Percentiles rank a stretch among this genome's conserved stretches.
phyloP scores from a whole-genome alignment of 176 grass and related monocot genomes.

The Juncus effusus region DNA sequence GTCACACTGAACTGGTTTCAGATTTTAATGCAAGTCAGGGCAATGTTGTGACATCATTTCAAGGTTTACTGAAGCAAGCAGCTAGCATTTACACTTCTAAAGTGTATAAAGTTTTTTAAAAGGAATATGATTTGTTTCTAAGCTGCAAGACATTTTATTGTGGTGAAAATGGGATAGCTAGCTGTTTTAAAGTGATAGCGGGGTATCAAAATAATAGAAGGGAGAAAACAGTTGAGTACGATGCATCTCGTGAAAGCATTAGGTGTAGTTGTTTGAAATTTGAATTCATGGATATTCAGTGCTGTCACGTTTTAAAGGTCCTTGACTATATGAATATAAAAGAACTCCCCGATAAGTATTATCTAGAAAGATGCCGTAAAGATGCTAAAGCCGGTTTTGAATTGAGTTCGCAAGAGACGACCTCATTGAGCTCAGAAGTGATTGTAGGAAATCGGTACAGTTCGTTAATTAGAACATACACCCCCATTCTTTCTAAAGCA shows the following conservation, averaged over 20 bases:
- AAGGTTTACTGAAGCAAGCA: background rate
- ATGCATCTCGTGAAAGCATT: too few species aligned
- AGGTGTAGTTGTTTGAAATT: background rate
- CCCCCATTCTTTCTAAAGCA: too few species aligned
- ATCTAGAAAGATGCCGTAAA: constrained; percentile 70
- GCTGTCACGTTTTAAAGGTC: constrained; percentile 82
- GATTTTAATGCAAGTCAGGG: background rate
- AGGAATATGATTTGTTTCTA: background rate
- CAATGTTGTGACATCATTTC: background rate
- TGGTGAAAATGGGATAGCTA: too few species aligned
- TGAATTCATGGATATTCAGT: constrained; percentile 78
- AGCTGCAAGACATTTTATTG: too few species aligned
- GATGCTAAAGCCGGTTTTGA: constrained; percentile 36
- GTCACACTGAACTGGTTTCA: too few species aligned
- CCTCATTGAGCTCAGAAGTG: too few species aligned
- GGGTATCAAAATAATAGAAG: too few species aligned
- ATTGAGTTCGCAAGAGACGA: too few species aligned
- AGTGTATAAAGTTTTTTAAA: background rate
- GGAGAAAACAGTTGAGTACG: too few species aligned
- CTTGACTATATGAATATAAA: constrained; percentile 96
- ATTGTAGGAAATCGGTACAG: too few species aligned
- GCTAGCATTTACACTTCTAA: background rate
- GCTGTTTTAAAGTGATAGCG: too few species aligned
- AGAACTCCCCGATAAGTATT: constrained; percentile 71
- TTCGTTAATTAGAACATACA: too few species aligned